Evolutionary conservation across 805 yeast species (phyloP).

Genomic region (Blastobotrys chiropterorum): DNA sequence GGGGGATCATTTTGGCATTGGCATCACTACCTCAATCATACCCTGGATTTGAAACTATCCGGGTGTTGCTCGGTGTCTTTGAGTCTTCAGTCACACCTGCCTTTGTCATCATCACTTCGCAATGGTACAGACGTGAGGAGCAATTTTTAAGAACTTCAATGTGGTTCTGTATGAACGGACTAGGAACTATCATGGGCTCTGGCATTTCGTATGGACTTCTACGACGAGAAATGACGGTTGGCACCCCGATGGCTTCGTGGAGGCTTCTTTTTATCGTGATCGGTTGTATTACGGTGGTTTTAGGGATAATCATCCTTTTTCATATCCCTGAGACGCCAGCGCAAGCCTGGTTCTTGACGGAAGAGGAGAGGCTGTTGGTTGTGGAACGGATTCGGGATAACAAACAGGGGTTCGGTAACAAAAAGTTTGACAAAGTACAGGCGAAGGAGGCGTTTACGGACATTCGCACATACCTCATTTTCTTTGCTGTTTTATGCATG

Average conservation of each 20-base stretch:
- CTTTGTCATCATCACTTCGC: conserved; percentile 44
- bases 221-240: conserved; percentile 23
- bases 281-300: conserved; percentile 47
- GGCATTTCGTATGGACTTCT: conserved; percentile 43
- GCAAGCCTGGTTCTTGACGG: conserved; percentile 40
- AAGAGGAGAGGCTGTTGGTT: conserved; percentile 40
- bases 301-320: conserved; percentile 22
- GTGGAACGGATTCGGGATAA: conserved; percentile 48
- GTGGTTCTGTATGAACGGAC: conserved; percentile 40
- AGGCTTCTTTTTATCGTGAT: conserved; percentile 48
- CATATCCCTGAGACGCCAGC: conserved; percentile 45
- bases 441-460: conserved; percentile 45
- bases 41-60: conserved; percentile 40
- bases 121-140: conserved; percentile 17
- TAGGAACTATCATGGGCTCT: conserved; percentile 41
- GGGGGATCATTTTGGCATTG: conserved; percentile 55
- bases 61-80: conserved; percentile 46
- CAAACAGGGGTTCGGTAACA: conserved; percentile 53
- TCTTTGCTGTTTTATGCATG: conserved; percentile 33
- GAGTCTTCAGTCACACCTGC: conserved; percentile 54
- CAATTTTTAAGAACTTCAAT: conserved; percentile 35
- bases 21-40: conserved; percentile 36
- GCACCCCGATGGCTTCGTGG: conserved; percentile 37
- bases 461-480: conserved; percentile 42
- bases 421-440: conserved; percentile 47